A percentile compares a stretch with the other conserved stretches of the same genome.
Evolutionary conservation across 805 yeast genomes (phyloP).

Genomic region (Sugiyamaella americana): DNA sequence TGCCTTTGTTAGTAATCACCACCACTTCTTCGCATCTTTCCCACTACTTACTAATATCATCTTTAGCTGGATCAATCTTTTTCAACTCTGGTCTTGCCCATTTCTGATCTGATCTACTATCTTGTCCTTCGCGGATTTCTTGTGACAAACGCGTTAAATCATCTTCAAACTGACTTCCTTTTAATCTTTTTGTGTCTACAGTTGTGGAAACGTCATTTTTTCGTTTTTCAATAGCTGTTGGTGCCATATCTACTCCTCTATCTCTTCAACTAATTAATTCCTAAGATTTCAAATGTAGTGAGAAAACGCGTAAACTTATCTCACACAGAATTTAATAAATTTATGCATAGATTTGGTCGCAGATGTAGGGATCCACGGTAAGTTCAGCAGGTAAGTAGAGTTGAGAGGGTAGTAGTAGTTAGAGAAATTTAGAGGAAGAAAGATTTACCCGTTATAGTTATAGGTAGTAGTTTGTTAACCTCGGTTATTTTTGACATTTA

Average conservation of each 20-base stretch:
- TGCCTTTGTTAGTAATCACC: too few species aligned
- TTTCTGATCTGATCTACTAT: conserved; percentile 31
- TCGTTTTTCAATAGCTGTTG: conserved; percentile 9
- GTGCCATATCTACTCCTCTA: conserved; percentile 7
- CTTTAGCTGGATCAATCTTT: conserved; percentile 41
- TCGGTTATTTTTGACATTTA: too few species aligned
- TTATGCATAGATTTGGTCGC: not conserved
- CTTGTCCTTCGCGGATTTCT: conserved; percentile 27
- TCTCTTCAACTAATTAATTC: too few species aligned
- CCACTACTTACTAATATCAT: conserved; percentile 38
- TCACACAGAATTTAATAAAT: not conserved
- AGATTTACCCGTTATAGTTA: not conserved
- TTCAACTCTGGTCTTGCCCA: conserved; percentile 53
- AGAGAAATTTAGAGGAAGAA: not conserved
- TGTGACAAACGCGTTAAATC: conserved; percentile 43
- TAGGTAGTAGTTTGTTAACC: too few species aligned
- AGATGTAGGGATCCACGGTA: too few species aligned
- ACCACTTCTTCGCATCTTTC: not conserved
- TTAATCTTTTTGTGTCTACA: conserved; percentile 1
- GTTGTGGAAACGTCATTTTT: not conserved
- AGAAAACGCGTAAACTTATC: not conserved
- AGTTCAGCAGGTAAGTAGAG: too few species aligned
- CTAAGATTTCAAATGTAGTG: not conserved
- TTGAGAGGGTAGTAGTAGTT: too few species aligned
- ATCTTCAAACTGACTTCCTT: conserved; percentile 43